phyloP scores from a whole-genome alignment of 371 early-diverging fungal species.

The Mucor racemosus region DNA sequence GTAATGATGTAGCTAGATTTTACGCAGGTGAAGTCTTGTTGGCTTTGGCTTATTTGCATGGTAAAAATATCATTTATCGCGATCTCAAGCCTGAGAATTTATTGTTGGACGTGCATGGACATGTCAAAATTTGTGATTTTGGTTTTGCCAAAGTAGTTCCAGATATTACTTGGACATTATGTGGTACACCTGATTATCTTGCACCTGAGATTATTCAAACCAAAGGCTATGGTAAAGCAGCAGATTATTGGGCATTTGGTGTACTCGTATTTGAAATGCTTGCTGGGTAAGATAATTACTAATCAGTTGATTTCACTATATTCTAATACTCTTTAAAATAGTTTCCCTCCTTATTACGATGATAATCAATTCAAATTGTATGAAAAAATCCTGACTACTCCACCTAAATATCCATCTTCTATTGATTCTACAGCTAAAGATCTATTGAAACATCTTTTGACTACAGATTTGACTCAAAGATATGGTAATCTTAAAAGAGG shows the following conservation, averaged over 20 bases:
- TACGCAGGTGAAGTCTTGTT: slow-evolving; percentile 78
- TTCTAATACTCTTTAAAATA: slow-evolving; percentile 5
- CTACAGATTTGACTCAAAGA: slow-evolving; percentile 83
- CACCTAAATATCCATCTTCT: slow-evolving; percentile 78
- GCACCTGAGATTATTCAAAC: slow-evolving; percentile 94
- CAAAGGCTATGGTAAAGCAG: slow-evolving; percentile 88
- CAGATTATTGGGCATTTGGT: slow-evolving; percentile 95
- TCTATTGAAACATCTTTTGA: slow-evolving; percentile 82
- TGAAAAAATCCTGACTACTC: slow-evolving; percentile 88
- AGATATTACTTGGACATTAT: slow-evolving; percentile 93
- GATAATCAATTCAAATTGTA: slow-evolving; percentile 92
- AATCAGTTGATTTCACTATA: neutral
- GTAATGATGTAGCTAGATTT: slow-evolving; percentile 86
- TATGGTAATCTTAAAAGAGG: slow-evolving; percentile 88
- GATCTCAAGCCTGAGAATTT: slow-evolving; percentile 97
- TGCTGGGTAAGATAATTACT: slow-evolving; percentile 60
- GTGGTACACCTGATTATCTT: slow-evolving; percentile 98
- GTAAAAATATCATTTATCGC: slow-evolving; percentile 88
- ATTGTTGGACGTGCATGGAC: slow-evolving; percentile 89
- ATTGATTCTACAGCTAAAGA: slow-evolving; percentile 88
- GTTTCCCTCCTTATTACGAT: slow-evolving; percentile 92
- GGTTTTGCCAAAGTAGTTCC: slow-evolving; percentile 98
- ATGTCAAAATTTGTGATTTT: slow-evolving; percentile 99
- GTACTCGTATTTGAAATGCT: slow-evolving; percentile 93
- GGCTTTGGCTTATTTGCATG: slow-evolving; percentile 90